Evolutionary conservation across 257 asterid genomes (phyloP).

Genomic region (Osmanthus fragrans): DNA sequence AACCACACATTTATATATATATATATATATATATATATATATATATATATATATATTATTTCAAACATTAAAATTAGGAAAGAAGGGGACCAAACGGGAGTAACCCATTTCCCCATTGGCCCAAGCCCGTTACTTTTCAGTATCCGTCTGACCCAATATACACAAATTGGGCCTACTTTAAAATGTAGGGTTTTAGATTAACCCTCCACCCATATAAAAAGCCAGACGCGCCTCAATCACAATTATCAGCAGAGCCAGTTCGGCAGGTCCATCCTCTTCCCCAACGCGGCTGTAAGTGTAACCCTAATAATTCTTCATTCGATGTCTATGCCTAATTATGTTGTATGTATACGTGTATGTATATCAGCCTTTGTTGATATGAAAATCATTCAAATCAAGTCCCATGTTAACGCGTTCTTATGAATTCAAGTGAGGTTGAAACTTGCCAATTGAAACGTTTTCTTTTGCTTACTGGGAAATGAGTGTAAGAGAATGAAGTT

Average conservation of each 20-base stretch:
- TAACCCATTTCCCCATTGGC: not conserved
- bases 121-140: not conserved
- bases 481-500: not conserved
- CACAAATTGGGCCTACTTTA: not conserved
- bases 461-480: not conserved
- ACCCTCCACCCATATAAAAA: not conserved
- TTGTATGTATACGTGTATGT: not conserved
- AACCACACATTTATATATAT: too few species aligned
- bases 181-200: not conserved
- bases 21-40: too few species aligned
- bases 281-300: constrained; percentile 19
- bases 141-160: not conserved
- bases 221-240: not conserved
- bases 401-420: too few species aligned
- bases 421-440: not conserved
- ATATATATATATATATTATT: too few species aligned
- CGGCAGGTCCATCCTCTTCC: not conserved
- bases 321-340: not conserved
- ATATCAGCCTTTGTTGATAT: not conserved
- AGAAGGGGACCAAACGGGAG: too few species aligned
- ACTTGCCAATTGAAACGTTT: not conserved
- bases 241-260: not conserved
- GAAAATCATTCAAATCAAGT: not conserved
- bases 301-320: not conserved
- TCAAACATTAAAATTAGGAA: too few species aligned